phyloP scores from a whole-genome alignment of 805 yeast species.

The Starmerella davenportii region DNA sequence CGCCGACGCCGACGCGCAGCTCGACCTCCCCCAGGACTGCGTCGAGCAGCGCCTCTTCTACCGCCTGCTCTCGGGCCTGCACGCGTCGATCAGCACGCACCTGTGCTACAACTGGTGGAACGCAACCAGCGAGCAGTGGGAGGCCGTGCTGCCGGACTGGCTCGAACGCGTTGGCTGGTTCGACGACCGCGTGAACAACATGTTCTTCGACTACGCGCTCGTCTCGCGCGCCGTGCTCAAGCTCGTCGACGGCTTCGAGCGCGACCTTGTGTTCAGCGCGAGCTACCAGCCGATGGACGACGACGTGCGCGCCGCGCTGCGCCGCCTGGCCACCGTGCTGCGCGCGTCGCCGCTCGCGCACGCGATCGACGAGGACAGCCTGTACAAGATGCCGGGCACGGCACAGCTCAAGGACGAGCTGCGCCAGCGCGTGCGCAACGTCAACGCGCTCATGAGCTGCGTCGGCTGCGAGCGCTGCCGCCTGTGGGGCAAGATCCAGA shows the following conservation, averaged over 20 bases:
- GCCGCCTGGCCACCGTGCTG: constrained; percentile 24
- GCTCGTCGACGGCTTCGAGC: constrained; percentile 32
- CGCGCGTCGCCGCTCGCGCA: constrained; percentile 17
- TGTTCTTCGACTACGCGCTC: constrained; percentile 83
- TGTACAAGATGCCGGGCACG: constrained; percentile 28
- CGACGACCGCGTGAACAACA: constrained; percentile 75
- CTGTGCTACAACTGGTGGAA: constrained; percentile 66
- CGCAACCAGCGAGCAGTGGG: constrained; percentile 58
- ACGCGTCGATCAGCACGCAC: constrained; percentile 87
- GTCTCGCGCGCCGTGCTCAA: constrained; percentile 67
- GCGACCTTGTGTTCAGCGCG: constrained; percentile 33
- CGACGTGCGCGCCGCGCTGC: constrained; percentile 29
- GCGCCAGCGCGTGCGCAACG: constrained; percentile 68
- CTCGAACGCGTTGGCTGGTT: constrained; percentile 78
- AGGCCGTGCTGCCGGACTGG: constrained; percentile 64
- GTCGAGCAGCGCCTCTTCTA: constrained; percentile 78
- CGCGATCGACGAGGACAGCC: constrained; percentile 34
- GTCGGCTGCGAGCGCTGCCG: constrained; percentile 97
- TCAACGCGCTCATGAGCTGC: constrained; percentile 89
- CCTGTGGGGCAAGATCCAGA: constrained; percentile 95
- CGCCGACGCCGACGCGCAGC: not conserved
- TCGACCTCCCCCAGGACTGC: constrained; percentile 32
- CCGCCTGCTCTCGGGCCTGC: constrained; percentile 79
- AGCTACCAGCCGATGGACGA: constrained; percentile 27
- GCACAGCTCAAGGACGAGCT: constrained; percentile 60